Evolutionary conservation across 805 yeast genomes (phyloP).

Genomic region (Pichia ethanolica): DNA sequence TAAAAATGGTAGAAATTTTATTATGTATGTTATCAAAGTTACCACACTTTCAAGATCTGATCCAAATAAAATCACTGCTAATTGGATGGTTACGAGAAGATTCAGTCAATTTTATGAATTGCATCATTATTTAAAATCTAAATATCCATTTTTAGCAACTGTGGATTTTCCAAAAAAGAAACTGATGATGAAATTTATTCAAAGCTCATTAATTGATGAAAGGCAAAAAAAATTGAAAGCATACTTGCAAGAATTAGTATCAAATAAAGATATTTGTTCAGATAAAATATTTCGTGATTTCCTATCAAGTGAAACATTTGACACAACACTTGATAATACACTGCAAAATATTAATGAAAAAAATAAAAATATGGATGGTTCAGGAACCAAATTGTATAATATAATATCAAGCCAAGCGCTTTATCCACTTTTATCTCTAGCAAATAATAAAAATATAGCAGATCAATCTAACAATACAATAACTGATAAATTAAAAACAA

Average conservation of each 20-base stretch:
- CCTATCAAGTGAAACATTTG: constrained; percentile 63
- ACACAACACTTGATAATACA: constrained; percentile 17
- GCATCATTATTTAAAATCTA: constrained; percentile 52
- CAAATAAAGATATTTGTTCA: constrained; percentile 63
- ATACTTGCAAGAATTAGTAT: constrained; percentile 52
- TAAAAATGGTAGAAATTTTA: constrained; percentile 46
- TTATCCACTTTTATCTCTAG: constrained; percentile 6
- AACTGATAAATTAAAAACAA: not conserved
- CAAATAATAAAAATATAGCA: not conserved
- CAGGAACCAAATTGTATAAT: constrained; percentile 28
- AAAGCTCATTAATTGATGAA: constrained; percentile 52
- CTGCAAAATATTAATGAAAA: constrained; percentile 7
- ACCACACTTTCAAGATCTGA: constrained; percentile 36
- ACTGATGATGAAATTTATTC: constrained; percentile 66
- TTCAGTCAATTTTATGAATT: constrained; percentile 76
- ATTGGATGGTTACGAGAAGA: constrained; percentile 88
- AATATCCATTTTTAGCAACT: constrained; percentile 42
- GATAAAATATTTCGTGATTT: constrained; percentile 68
- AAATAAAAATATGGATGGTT: constrained; percentile 15
- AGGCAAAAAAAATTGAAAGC: constrained; percentile 54
- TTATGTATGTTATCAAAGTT: constrained; percentile 71
- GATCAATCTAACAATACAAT: too few relatives aligned
- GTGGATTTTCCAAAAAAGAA: constrained; percentile 55
- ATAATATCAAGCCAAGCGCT: constrained; percentile 23
- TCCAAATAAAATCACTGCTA: constrained; percentile 43